A percentile compares a stretch with the other conserved stretches of the same genome.
These are phyloP conservation scores for Blyttiomyces sp. DNA, from an alignment of 371 early-diverging fungal genomes.

Conservation along the genomic window DNA sequence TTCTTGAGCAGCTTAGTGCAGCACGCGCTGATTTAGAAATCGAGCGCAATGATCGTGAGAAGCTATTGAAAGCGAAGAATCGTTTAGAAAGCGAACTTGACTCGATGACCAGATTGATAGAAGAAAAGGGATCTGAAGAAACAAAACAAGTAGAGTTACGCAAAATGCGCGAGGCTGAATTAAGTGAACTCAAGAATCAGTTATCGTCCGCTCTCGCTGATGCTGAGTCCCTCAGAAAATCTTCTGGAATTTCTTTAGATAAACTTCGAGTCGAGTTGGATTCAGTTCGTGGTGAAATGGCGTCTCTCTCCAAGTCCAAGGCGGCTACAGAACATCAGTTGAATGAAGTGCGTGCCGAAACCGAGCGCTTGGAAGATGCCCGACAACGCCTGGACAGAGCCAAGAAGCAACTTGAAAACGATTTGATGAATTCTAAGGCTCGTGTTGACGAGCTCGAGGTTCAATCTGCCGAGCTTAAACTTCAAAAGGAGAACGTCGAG, in stretches of 20 bases:
- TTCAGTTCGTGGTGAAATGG: conserved; percentile 57
- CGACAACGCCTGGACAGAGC: conserved; percentile 50
- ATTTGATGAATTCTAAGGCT: conserved; percentile 41
- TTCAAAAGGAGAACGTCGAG: conserved; percentile 52
- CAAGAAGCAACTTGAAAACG: conserved; percentile 52
- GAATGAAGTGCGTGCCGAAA: conserved; percentile 39
- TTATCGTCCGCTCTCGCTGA: conserved; percentile 54
- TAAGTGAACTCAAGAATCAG: conserved; percentile 59
- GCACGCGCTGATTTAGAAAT: conserved; percentile 64
- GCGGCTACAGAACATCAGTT: conserved; percentile 50
- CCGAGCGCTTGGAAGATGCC: conserved; percentile 50
- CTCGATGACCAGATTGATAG: conserved; percentile 58
- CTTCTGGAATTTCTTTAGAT: conserved; percentile 46
- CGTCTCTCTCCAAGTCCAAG: conserved; percentile 51
- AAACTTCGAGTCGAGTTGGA: conserved; percentile 60
- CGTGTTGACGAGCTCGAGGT: conserved; percentile 47
- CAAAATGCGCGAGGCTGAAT: conserved; percentile 74
- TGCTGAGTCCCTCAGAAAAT: conserved; percentile 60
- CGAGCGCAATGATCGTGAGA: conserved; percentile 56
- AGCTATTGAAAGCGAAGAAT: conserved; percentile 50
- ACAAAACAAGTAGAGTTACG: conserved; percentile 66
- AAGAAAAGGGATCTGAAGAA: conserved; percentile 73
- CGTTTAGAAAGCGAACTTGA: conserved; percentile 64
- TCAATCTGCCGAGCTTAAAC: conserved; percentile 43
- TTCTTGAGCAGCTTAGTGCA: conserved; percentile 57